Evolutionary conservation across 2,329 filamentous ascomycete species (phyloP).

Genomic region (Fusarium albidum): DNA sequence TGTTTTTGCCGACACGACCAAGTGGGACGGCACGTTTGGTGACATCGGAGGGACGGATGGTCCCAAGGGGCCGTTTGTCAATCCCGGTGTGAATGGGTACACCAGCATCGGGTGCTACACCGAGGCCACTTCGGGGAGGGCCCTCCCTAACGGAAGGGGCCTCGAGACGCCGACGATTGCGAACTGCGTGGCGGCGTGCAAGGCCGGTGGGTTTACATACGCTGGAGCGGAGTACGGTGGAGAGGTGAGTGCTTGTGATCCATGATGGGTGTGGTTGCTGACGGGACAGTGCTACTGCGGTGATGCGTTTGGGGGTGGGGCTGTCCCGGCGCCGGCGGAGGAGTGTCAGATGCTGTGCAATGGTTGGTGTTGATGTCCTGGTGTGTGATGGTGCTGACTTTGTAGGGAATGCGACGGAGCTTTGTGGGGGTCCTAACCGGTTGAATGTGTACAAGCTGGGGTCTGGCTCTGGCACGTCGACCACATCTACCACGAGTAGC

Average conservation of each 20-base stretch:
- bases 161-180: constrained; percentile 44
- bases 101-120: constrained; percentile 50
- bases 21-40: constrained; percentile 31
- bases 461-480: constrained; percentile 4
- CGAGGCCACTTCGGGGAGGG: constrained; percentile 44
- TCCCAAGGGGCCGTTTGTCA: constrained; percentile 39
- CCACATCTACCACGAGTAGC: neutral
- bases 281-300: constrained; percentile 48
- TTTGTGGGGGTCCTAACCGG: constrained; percentile 46
- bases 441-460: constrained; percentile 47
- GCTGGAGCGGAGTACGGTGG: constrained; percentile 51
- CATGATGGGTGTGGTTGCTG: neutral
- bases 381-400: no score
- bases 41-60: constrained; percentile 8
- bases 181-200: constrained; percentile 45
- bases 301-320: constrained; percentile 39
- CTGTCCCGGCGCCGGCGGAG: constrained; percentile 39
- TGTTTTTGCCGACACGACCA: constrained; percentile 52
- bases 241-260: constrained; percentile 36
- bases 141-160: constrained; percentile 40
- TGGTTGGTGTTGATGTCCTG: constrained; percentile 37
- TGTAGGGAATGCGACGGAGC: constrained; percentile 46
- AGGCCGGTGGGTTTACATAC: constrained; percentile 37
- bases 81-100: constrained; percentile 49
- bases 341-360: constrained; percentile 49